A percentile compares a stretch with the other conserved stretches of the same genome.
Conservation (phyloP, 345 rosid genomes). For the Anastatica hierochuntica region DNA sequence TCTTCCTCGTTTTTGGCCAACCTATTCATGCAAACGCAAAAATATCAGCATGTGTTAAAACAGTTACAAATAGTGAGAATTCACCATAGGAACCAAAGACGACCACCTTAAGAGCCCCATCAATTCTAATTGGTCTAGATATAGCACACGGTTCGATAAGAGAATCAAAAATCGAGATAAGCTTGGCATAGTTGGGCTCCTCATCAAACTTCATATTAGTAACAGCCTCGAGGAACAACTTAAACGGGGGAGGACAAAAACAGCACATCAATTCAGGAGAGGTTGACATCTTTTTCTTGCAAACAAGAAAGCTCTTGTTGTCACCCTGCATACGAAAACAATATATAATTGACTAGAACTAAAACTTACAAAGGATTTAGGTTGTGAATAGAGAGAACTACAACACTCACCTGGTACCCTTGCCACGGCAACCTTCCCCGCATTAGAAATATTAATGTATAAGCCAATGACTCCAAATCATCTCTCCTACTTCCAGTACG, state of each 20-base stretch:
- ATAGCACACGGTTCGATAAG: conserved; percentile 55
- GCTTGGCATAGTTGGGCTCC: conserved; percentile 85
- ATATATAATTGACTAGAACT: not conserved
- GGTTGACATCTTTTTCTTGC: conserved; percentile 90
- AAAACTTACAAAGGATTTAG: too few species aligned
- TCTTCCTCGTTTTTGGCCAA: conserved; percentile 84
- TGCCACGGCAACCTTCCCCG: conserved; percentile 97
- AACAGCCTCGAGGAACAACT: conserved; percentile 76
- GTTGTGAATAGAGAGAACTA: not conserved
- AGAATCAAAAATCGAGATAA: conserved; percentile 61
- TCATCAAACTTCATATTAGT: conserved; percentile 86
- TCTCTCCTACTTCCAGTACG: conserved; percentile 91
- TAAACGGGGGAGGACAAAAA: conserved; percentile 71
- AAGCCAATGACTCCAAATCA: conserved; percentile 95
- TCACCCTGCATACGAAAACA: conserved; percentile 60
- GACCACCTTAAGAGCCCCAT: conserved; percentile 86
- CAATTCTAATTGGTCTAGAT: conserved; percentile 70
- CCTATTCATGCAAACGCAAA: conserved; percentile 29
- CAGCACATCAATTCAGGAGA: conserved; percentile 82
- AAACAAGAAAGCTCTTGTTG: conserved; percentile 84
- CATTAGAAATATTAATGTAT: conserved; percentile 76
- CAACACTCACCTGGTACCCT: conserved; percentile 67
- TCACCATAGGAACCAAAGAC: not conserved
- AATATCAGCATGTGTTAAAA: not conserved
- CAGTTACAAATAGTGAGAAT: conserved; percentile 11